Percentiles rank a stretch among this genome's conserved stretches.
Evolutionary conservation across 345 rosid species (phyloP).

Genomic region (Eucalyptus regnans): DNA sequence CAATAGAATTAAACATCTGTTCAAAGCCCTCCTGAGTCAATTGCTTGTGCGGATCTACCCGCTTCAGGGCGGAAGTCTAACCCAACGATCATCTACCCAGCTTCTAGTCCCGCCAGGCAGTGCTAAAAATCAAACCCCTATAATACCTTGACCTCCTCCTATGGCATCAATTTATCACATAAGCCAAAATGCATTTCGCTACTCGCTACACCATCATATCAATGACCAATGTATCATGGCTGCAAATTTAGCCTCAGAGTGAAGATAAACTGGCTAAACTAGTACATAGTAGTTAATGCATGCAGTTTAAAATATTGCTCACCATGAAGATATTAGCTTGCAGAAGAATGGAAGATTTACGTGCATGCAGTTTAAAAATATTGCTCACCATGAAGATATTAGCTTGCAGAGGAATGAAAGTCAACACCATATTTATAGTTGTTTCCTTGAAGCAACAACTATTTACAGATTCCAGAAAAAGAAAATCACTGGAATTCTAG

Average conservation of each 20-base stretch:
- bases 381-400: too few species aligned
- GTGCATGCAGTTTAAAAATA: not conserved
- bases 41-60: not conserved
- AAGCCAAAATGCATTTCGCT: not conserved
- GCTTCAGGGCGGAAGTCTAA: not conserved
- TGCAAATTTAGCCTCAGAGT: not conserved
- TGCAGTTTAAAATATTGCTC: not conserved
- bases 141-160: not conserved
- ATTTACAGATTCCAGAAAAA: not conserved
- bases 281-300: not conserved
- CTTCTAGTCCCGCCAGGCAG: not conserved
- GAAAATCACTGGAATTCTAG: not conserved
- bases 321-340: not conserved
- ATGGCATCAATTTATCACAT: not conserved
- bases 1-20: not conserved
- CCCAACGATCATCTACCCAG: not conserved
- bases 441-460: not conserved
- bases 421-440: not conserved
- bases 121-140: not conserved
- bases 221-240: not conserved
- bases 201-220: not conserved
- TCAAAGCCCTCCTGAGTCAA: not conserved
- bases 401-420: not conserved
- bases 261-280: not conserved
- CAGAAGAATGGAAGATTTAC: not conserved